Base-by-base conservation (phyloP, 192 early-diverging fungal genomes). In the Powellomyces hirtus region DNA sequence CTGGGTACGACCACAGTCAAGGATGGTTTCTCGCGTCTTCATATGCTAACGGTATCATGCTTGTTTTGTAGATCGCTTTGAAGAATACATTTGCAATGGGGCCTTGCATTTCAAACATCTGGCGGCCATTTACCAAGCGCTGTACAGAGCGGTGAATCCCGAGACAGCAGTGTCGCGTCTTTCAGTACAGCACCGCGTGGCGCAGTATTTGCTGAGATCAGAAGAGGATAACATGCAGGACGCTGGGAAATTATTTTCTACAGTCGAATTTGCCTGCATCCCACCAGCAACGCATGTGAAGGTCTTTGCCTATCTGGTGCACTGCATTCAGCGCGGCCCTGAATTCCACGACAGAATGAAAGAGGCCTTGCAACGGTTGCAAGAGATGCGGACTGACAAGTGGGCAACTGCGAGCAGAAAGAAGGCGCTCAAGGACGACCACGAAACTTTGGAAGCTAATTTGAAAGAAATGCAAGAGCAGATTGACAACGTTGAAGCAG, bases 371-470 rank as follows among this genome's bases (percentile, higher is more conserved):
- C 52, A 67, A 22, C 16, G 36, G 7, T 58, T 67, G 51, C 53
- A 55, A 57, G 65, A 67, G 14, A 67, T 67, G 65, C 65, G 65
- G 1, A 57, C 50, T 16, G 8, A 55, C 10, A 55, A 57, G 27
- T 67, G 65, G 65, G 20, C 53, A 13, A 33, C 18, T 27, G 33
- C 18, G 8, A 37, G 27, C 11, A 16, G 27, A 8, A 55, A 57
- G 22, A 67, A 67, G 38, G 52, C 37, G 16, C 13, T 61, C 27
- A 18, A 56, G 16, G 53, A 56, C 2, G 53, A 56, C 27, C 53
- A 56, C 26, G 53, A 56, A 30, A 27, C 1, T 5, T 30, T 56
- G 4, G 53, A 56, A 30, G 53, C 53, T 16, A 56, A 26, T 18
- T 26, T 33, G 27, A 26, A 56, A 16, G 53, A 26, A 31, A 56